A percentile compares a stretch with the other conserved stretches of the same genome.
Evolutionary conservation across 495 filamentous ascomycete genomes (phyloP).

Genomic region (Aeminium ludgeri): DNA sequence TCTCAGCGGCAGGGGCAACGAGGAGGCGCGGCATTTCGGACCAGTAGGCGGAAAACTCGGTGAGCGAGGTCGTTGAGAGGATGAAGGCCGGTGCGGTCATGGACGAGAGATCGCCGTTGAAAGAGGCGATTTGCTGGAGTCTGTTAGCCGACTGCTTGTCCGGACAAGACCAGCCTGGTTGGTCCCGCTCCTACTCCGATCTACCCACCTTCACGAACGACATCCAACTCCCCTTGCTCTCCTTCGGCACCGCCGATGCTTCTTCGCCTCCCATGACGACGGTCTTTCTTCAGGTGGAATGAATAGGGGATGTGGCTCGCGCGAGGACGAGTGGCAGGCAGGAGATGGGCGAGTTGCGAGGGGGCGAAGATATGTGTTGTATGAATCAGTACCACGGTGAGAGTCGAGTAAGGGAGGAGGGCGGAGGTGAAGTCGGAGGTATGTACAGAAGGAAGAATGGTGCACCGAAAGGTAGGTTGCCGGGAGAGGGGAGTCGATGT

Average conservation of each 20-base stretch:
- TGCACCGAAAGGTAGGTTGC: no score
- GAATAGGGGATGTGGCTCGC: no score
- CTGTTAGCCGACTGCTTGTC: background rate
- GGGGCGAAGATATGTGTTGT: no score
- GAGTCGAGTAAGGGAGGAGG: no score
- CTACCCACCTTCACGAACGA: slow-evolving; percentile 25
- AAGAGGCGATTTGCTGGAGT: slow-evolving; percentile 67
- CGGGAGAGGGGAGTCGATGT: no score
- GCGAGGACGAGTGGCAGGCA: no score
- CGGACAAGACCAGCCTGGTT: background rate
- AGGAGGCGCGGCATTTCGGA: slow-evolving; percentile 81
- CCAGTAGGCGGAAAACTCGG: slow-evolving; percentile 96
- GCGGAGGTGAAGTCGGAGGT: no score
- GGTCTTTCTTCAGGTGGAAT: no score
- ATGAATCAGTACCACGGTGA: no score
- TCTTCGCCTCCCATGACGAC: slow-evolving; percentile 7
- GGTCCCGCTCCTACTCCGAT: background rate
- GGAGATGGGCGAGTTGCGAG: no score
- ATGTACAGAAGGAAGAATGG: no score
- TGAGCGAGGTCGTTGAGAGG: slow-evolving; percentile 75
- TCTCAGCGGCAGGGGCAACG: slow-evolving; percentile 65
- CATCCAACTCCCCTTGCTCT: slow-evolving; percentile 22
- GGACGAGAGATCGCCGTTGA: slow-evolving; percentile 88
- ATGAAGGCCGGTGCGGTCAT: slow-evolving; percentile 94
- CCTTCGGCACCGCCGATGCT: slow-evolving; percentile 24